Evolutionary conservation across 2,329 filamentous ascomycete species (phyloP), one percentile per base, ranked within the genome.

Genomic region (Didymella pomorum): DNA sequence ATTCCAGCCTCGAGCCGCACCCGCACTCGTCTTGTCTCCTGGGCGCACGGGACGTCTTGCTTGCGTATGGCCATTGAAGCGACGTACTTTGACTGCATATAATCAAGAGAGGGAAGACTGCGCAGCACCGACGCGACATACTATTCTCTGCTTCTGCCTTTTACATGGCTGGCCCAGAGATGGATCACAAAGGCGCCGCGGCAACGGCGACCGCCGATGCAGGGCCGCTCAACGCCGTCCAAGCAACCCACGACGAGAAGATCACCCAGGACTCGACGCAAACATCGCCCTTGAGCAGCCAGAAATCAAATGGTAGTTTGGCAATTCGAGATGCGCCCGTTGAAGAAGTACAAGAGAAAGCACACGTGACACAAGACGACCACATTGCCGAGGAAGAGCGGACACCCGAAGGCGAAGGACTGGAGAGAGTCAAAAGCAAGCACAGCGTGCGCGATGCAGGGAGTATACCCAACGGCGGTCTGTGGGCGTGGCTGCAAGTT

Each of bases 401-500:
- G 21, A 11, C 2, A 6, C 6, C 39, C 12, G 35, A 29, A 6
- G 45, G 52, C 14, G 23, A 33, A 44, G 48, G 39, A 21, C 29
- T 73, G 39, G 68, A 70, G 48, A 63, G 61, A 6, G 68, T 69
- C 2, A 65, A 61, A 20, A 71, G 65, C 49, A 46, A 58, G 61
- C 43, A 64, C 62, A 33, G 80, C 33, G 76, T 81, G 29, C 78
- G 76, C 54, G 77, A 81, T 66, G 70, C 78, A 26, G 71, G 71
- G 16, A 71, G 69, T 21, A 79, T 82, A 18, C 81, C 81, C 0
- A 75, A 83, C 67, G 81, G 81, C 16, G 81, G 81, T 0, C 58
- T 80, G 5, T 70, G 60, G 61, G 81, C 81, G 4, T 83, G 81
- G 81, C 63, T 83, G 28, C 80, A 82, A 58, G 81, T 83, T 4